These are phyloP conservation scores for Seiridium unicorne DNA, from an alignment of 2,329 filamentous ascomycete genomes.

Conservation along the genomic window DNA sequence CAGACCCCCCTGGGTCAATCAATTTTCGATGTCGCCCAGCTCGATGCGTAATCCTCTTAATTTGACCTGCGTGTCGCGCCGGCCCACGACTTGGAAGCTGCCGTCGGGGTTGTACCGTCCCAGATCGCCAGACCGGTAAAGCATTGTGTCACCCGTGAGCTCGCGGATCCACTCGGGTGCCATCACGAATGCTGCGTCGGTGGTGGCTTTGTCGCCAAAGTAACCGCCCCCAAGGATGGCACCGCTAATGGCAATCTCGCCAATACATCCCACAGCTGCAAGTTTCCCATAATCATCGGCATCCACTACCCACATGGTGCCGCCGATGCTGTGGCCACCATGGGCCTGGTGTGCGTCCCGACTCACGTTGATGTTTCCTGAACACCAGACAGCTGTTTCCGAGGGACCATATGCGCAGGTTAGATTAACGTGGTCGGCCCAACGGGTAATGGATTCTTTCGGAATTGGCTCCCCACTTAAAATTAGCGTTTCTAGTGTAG, in stretches of 20 bases:
- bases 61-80: constrained; percentile 49
- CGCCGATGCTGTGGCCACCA: constrained; percentile 25
- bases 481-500: constrained; percentile 8
- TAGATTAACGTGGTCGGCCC: constrained; percentile 32
- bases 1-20: constrained; percentile 1
- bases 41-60: constrained; percentile 47
- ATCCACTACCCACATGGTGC: constrained; percentile 34
- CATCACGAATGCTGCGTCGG: constrained; percentile 38
- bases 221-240: constrained; percentile 27
- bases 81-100: constrained; percentile 33
- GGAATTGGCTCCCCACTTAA: constrained; percentile 21
- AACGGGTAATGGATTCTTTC: constrained; percentile 25
- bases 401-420: constrained; percentile 36
- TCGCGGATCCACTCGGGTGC: constrained; percentile 31
- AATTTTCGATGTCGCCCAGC: constrained; percentile 38
- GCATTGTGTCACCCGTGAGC: constrained; percentile 9
- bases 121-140: constrained; percentile 35
- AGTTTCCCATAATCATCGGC: constrained; percentile 17
- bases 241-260: constrained; percentile 38
- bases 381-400: constrained; percentile 23
- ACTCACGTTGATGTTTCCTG: background rate
- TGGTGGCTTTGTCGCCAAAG: constrained; percentile 39
- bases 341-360: background rate
- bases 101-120: constrained; percentile 26
- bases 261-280: constrained; percentile 33